Evolutionary conservation across 305 asterid genomes (phyloP), one percentile per base, ranked within the genome.

Genomic region (Fraxinus velutina): DNA sequence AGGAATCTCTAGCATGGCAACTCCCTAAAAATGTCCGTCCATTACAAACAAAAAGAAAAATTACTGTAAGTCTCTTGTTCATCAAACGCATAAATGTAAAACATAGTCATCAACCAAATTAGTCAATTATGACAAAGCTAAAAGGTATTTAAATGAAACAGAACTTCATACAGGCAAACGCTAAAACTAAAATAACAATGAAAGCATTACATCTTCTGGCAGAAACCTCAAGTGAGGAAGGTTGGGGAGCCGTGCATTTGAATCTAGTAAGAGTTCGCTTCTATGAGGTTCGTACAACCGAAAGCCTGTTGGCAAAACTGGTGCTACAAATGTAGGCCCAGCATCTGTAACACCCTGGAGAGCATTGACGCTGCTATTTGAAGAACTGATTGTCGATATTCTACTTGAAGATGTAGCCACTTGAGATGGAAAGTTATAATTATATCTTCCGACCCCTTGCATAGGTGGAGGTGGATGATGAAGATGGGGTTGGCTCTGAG

Each of bases 1-100:
- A 68, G 96, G 92, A 86, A 90, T 86, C 83, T 94, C 98, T 77
- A 94, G 87, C 76, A 94, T 90, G 27, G 97, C 92, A 34, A 92
- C 95, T 81, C 91, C 99, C 99, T 94, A 57, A 81, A 76, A 64
- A 82, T 36, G 81, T 66, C 21, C 64, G 21, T 77, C 44, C 36
- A 82, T 21, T 64, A 13, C 47, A 82, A 76, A 75, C 60, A 68
- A 27, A 7, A 57, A 21, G 30, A 57, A 57, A 6, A 57, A 57
- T 57, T 57, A 57, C 70, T 19, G 29, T 57, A 19, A 21, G 70
- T 21, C 29, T 19, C 29, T 57, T 19, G 30, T 57, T 57, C 70
- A 19, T 57, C 70, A 19, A 57, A 57, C 13, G 8, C 70, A 57
- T 57, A 29, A 19, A 57, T 3, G 10, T 19, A 57, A 57, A 57